Conservation (phyloP, 192 early-diverging fungal genomes). For the Backusella sp. region DNA sequence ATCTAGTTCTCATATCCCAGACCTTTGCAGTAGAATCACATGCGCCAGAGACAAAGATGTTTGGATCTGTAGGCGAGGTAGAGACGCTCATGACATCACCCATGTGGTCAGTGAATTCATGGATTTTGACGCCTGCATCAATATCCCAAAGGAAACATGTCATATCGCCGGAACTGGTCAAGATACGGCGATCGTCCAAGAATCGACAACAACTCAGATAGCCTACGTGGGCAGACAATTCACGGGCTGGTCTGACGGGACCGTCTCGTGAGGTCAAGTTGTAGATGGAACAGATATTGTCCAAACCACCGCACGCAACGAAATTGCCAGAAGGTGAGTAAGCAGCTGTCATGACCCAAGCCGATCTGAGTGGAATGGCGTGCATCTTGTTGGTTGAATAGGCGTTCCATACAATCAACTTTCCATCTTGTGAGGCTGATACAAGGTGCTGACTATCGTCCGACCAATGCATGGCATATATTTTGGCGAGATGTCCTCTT, state of each 20-base stretch:
- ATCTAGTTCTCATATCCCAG: constrained; percentile 96
- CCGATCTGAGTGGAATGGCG: constrained; percentile 96
- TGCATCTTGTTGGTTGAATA: constrained; percentile 98
- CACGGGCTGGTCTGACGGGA: constrained; percentile 90
- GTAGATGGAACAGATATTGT: constrained; percentile 99
- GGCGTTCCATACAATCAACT: constrained; percentile 98
- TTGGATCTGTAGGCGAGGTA: constrained; percentile 84
- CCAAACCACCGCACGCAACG: constrained; percentile 97
- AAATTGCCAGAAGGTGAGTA: constrained; percentile 97
- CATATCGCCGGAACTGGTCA: constrained; percentile 97
- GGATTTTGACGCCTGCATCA: constrained; percentile 93
- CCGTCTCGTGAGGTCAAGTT: constrained; percentile 95
- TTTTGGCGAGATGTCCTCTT: constrained; percentile 97
- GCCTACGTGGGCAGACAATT: constrained; percentile 92
- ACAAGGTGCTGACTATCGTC: constrained; percentile 92
- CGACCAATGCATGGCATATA: constrained; percentile 71
- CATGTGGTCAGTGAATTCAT: constrained; percentile 96
- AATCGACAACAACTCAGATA: constrained; percentile 98
- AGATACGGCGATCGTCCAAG: constrained; percentile 92
- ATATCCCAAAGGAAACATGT: constrained; percentile 99
- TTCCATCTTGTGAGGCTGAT: constrained; percentile 97
- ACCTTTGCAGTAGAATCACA: constrained; percentile 98
- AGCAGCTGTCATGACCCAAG: constrained; percentile 99
- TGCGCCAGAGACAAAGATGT: constrained; percentile 95
- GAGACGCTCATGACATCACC: constrained; percentile 98